Percentiles rank a stretch among this genome's conserved stretches.
Conservation (phyloP, 305 asterid species). For the Euphrasia arctica region DNA sequence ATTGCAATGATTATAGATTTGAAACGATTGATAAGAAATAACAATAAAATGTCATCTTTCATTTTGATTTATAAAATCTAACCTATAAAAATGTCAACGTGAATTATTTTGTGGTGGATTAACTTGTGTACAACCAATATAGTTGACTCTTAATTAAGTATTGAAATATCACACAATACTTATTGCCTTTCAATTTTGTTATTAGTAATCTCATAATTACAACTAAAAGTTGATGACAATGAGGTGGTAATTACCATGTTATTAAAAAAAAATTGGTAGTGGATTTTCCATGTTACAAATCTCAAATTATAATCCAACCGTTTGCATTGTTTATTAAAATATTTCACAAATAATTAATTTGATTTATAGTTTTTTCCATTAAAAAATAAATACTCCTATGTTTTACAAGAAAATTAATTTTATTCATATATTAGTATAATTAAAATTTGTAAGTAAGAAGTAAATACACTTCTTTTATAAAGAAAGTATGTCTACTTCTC, state of each 20-base stretch:
- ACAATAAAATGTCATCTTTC: conserved; percentile 1
- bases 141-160: not conserved
- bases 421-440: too few relatives aligned
- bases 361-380: too few relatives aligned
- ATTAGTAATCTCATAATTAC: not conserved
- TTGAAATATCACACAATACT: not conserved
- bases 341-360: not conserved
- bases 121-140: conserved; percentile 24
- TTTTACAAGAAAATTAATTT: too few relatives aligned
- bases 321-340: too few relatives aligned
- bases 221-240: not conserved
- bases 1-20: not conserved
- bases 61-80: conserved; percentile 17
- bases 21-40: conserved; percentile 6
- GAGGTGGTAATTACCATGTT: not conserved
- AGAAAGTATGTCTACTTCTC: too few relatives aligned
- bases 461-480: too few relatives aligned
- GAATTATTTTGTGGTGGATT: not conserved
- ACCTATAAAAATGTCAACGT: conserved; percentile 4
- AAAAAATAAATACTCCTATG: too few relatives aligned
- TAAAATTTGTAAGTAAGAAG: too few relatives aligned
- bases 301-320: not conserved
- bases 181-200: not conserved
- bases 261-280: not conserved
- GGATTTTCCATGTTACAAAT: not conserved